Percentiles rank a stretch among this genome's conserved stretches.
Evolutionary conservation across 1,284 basidiomycete genomes (phyloP).

Genomic region (Coniferiporia weirii): DNA sequence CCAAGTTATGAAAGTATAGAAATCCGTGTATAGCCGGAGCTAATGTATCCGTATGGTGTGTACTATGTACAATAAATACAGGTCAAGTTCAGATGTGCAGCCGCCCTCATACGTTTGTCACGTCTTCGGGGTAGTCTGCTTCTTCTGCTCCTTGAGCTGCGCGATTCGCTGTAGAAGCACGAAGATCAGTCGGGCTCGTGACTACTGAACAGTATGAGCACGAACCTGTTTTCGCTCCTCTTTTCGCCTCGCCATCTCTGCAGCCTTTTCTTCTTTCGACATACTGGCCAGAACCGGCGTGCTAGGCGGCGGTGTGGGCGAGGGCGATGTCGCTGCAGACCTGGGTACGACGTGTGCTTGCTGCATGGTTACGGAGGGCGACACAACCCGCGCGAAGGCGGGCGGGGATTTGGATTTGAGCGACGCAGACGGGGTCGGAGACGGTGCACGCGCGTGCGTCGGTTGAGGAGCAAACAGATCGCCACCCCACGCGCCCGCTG

Average conservation of each 20-base stretch:
- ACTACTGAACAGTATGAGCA: constrained; percentile 1
- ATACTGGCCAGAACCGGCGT: constrained; percentile 36
- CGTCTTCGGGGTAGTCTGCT: constrained; percentile 20
- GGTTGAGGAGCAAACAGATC: constrained; percentile 11
- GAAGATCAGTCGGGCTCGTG: neutral
- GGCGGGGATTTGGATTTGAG: constrained; percentile 4
- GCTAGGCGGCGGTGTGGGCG: constrained; percentile 19
- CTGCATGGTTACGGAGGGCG: constrained; percentile 1
- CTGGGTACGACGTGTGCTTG: neutral
- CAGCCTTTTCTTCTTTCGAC: constrained; percentile 84
- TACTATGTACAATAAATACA: constrained; percentile 8
- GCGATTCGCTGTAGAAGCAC: constrained; percentile 52
- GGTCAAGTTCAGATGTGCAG: neutral
- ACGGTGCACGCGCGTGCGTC: neutral
- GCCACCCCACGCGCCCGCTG: constrained; percentile 11
- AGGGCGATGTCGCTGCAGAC: constrained; percentile 19
- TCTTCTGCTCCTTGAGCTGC: constrained; percentile 67
- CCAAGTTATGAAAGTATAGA: constrained; percentile 20
- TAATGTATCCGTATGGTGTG: constrained; percentile 9
- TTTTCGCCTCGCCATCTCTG: constrained; percentile 82
- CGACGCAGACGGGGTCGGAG: neutral
- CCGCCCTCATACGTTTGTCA: neutral
- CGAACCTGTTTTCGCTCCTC: constrained; percentile 81
- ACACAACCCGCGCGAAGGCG: neutral
- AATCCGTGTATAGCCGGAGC: neutral